Percentiles rank a stretch among this genome's conserved stretches.
Conservation (phyloP, 805 yeast genomes). For the Candida gorgasii region DNA sequence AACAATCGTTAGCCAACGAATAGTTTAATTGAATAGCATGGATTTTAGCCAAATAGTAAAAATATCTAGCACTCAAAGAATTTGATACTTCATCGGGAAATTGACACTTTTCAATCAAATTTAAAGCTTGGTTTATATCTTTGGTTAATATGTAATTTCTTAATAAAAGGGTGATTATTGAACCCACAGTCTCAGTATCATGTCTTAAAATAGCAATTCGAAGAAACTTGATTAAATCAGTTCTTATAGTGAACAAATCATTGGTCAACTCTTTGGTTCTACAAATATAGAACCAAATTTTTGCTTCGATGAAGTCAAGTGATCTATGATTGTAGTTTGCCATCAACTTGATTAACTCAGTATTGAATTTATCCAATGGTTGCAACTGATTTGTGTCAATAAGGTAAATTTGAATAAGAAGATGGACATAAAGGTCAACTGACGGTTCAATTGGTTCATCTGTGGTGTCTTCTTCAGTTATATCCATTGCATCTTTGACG, state of each 20-base stretch:
- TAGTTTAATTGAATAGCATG: constrained; percentile 91
- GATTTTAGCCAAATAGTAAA: constrained; percentile 87
- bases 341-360: constrained; percentile 52
- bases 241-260: constrained; percentile 60
- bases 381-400: constrained; percentile 59
- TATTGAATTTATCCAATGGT: constrained; percentile 55
- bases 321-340: constrained; percentile 74
- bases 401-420: constrained; percentile 74
- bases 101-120: constrained; percentile 82
- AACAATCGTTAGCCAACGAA: constrained; percentile 84
- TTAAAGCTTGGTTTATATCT: constrained; percentile 84
- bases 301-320: constrained; percentile 82
- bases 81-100: constrained; percentile 88
- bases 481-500: constrained; percentile 30
- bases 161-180: constrained; percentile 78
- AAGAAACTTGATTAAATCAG: constrained; percentile 68
- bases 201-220: constrained; percentile 90
- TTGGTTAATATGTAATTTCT: constrained; percentile 77
- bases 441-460: constrained; percentile 59
- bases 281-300: constrained; percentile 88
- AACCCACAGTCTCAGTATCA: constrained; percentile 88
- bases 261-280: constrained; percentile 68
- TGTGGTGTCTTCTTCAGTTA: constrained; percentile 11
- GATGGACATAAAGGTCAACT: constrained; percentile 73
- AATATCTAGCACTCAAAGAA: constrained; percentile 88